A percentile compares a stretch with the other conserved stretches of the same genome.
These are phyloP conservation scores for Steccherinum ochraceum DNA, from an alignment of 768 basidiomycete species.

Conservation along the genomic window DNA sequence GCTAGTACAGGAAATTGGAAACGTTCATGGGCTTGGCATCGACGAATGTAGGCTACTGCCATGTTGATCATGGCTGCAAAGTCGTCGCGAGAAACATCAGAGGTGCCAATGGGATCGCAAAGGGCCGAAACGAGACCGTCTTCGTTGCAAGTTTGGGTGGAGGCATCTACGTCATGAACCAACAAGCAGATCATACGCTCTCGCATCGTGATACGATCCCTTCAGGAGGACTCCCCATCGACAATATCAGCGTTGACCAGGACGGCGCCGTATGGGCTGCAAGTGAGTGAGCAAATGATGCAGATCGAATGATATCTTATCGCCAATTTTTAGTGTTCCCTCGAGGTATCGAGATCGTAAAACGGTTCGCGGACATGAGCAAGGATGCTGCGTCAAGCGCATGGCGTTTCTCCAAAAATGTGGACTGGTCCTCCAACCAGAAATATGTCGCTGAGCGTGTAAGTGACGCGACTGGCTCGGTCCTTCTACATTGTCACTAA, in stretches of 20 bases:
- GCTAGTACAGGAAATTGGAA: constrained; percentile 18
- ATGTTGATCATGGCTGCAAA: constrained; percentile 54
- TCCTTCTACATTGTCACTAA: not conserved
- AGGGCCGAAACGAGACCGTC: constrained; percentile 39
- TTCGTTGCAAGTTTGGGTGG: constrained; percentile 50
- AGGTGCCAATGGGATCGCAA: constrained; percentile 56
- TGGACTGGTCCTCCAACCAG: constrained; percentile 49
- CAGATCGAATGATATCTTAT: not conserved
- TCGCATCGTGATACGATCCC: constrained; percentile 45
- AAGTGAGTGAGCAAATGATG: constrained; percentile 28
- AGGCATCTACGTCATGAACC: constrained; percentile 46
- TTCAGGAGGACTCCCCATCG: constrained; percentile 40
- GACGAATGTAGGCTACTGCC: constrained; percentile 60
- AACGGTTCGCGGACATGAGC: not conserved
- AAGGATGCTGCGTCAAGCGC: constrained; percentile 40
- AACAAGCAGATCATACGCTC: constrained; percentile 53
- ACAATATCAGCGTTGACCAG: constrained; percentile 56
- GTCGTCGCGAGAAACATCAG: constrained; percentile 44
- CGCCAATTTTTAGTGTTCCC: constrained; percentile 23
- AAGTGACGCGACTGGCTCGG: not conserved
- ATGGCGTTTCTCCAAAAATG: constrained; percentile 45
- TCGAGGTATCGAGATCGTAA: constrained; percentile 25
- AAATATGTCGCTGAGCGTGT: constrained; percentile 59
- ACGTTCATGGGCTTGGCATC: constrained; percentile 1
- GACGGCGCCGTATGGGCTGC: constrained; percentile 60